Percentiles rank a stretch among this genome's conserved stretches.
phyloP scores from a whole-genome alignment of 208 protist genomes.

The Leishmania braziliensis region DNA sequence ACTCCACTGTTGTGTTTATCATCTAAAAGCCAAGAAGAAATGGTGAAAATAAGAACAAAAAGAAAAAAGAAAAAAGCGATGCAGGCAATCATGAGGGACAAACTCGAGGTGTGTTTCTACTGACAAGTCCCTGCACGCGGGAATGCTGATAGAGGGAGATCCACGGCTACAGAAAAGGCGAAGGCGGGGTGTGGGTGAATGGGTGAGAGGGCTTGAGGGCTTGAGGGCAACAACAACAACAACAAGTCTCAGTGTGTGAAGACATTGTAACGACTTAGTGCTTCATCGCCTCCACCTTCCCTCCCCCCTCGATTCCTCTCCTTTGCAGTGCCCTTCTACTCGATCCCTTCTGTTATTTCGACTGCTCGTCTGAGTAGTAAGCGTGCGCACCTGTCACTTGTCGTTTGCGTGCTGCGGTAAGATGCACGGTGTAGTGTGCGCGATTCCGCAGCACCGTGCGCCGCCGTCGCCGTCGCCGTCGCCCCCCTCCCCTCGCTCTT shows the following conservation, averaged over 20 bases:
- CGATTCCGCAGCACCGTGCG: not conserved
- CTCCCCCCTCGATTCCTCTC: not conserved
- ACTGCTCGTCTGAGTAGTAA: not conserved
- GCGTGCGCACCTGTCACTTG: not conserved
- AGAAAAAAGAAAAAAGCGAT: constrained; percentile 16
- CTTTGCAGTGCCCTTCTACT: not conserved
- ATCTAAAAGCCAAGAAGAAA: not conserved
- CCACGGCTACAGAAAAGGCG: not conserved
- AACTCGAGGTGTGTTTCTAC: not conserved
- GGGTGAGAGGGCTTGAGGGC: not conserved
- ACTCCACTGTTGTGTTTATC: not conserved
- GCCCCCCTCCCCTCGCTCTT: not conserved
- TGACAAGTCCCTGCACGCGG: not conserved
- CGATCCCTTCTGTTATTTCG: not conserved
- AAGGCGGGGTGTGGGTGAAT: not conserved
- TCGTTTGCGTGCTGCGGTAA: not conserved
- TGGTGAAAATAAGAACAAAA: not conserved
- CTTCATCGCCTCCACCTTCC: not conserved
- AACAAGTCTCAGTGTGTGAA: too few species aligned
- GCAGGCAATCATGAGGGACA: constrained; percentile 3
- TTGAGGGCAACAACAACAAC: not conserved
- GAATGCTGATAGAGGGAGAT: not conserved
- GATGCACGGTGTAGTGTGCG: not conserved
- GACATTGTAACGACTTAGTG: not conserved
- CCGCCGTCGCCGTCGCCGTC: not conserved